Conservation (phyloP, 2,329 filamentous ascomycete species). For the Ploettnerulaceae sp. region DNA sequence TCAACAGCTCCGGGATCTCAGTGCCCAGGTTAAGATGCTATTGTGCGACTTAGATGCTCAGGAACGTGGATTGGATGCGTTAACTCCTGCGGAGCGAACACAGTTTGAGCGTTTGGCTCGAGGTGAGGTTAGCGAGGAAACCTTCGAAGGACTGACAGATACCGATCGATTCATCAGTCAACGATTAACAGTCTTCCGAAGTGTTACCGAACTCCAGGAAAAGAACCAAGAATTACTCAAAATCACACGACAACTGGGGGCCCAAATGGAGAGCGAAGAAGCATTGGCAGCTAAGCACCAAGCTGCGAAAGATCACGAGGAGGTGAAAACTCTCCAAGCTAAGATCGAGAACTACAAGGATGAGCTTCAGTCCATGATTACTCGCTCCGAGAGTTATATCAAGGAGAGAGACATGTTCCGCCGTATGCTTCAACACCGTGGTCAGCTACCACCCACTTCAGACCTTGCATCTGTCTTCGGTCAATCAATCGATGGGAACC, state of each 20-base stretch:
- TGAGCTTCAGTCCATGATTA: conserved; percentile 75
- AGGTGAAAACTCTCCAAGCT: conserved; percentile 67
- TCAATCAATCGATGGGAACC: conserved; percentile 57
- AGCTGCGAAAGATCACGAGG: conserved; percentile 60
- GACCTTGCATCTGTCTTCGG: conserved; percentile 68
- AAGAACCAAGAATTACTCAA: conserved; percentile 83
- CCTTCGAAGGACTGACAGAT: conserved; percentile 69
- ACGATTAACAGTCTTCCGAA: conserved; percentile 83
- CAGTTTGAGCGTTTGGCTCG: conserved; percentile 74
- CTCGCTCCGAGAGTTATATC: conserved; percentile 87
- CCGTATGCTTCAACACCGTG: conserved; percentile 78
- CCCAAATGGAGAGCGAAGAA: conserved; percentile 88
- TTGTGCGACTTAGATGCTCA: conserved; percentile 80
- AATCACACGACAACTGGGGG: conserved; percentile 77
- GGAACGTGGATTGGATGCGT: conserved; percentile 70
- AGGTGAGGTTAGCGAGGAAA: conserved; percentile 68
- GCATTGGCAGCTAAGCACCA: conserved; percentile 63
- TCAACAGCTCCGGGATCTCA: conserved; percentile 83
- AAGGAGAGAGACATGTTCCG: conserved; percentile 97
- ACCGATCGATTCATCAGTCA: conserved; percentile 87
- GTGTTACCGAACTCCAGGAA: conserved; percentile 75
- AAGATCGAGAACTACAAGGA: conserved; percentile 77
- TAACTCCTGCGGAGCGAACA: conserved; percentile 66
- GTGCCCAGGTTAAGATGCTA: conserved; percentile 84
- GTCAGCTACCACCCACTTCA: conserved; percentile 51